A percentile compares a stretch with the other conserved stretches of the same genome.
Conservation (phyloP, 2,329 filamentous ascomycete species). For the Colletotrichum caudatum region DNA sequence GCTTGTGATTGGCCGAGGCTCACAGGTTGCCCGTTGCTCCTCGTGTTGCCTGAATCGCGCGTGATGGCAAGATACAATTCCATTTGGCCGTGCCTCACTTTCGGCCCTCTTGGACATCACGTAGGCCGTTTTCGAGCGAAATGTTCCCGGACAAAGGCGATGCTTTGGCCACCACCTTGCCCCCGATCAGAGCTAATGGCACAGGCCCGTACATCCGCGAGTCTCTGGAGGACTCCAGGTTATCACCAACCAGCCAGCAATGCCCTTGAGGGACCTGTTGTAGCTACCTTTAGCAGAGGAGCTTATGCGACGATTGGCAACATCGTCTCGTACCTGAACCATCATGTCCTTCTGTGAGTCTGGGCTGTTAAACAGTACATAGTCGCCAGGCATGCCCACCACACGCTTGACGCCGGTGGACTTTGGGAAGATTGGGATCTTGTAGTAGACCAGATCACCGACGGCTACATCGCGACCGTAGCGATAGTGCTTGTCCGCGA, state of each 20-base stretch:
- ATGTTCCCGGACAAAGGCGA: slow-evolving; percentile 64
- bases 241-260: slow-evolving; percentile 92
- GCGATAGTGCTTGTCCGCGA: slow-evolving; percentile 76
- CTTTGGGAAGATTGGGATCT: slow-evolving; percentile 75
- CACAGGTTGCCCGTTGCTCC: not conserved
- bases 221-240: slow-evolving; percentile 84
- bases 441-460: slow-evolving; percentile 87
- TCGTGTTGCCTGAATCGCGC: not conserved
- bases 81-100: not conserved
- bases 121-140: slow-evolving; percentile 62
- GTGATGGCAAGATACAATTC: not conserved
- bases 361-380: slow-evolving; percentile 75
- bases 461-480: slow-evolving; percentile 74
- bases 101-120: slow-evolving; percentile 48
- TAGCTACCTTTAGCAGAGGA: slow-evolving; percentile 12
- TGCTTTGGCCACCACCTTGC: slow-evolving; percentile 80
- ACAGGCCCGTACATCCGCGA: slow-evolving; percentile 88
- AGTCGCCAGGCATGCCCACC: slow-evolving; percentile 80
- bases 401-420: slow-evolving; percentile 82
- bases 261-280: slow-evolving; percentile 87
- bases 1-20: not conserved
- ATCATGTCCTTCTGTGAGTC: slow-evolving; percentile 60
- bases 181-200: slow-evolving; percentile 84
- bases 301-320: not conserved
- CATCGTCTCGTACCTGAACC: slow-evolving; percentile 68